Percentiles rank a stretch among this genome's conserved stretches.
Evolutionary conservation across 2,329 filamentous ascomycete species (phyloP).

Genomic region (Trichoderma atroviride): DNA sequence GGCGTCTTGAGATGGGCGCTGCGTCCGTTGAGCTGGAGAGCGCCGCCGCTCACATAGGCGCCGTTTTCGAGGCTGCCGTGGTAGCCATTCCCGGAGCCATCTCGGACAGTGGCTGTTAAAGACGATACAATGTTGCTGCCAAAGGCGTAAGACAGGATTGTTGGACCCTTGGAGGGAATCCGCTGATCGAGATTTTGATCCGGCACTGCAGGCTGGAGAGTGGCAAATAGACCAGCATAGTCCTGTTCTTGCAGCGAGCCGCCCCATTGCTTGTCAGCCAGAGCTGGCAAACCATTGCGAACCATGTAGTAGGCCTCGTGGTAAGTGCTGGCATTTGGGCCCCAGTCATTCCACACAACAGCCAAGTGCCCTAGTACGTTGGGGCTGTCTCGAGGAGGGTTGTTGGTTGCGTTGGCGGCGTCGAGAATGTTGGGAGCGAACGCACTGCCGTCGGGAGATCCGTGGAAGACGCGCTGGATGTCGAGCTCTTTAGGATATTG

Average conservation of each 20-base stretch:
- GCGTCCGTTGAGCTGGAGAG: slow-evolving; percentile 37
- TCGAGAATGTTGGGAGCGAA: slow-evolving; percentile 33
- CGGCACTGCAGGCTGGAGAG: slow-evolving; percentile 30
- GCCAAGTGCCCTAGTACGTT: slow-evolving; percentile 31
- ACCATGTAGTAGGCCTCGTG: slow-evolving; percentile 33
- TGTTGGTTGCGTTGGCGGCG: slow-evolving; percentile 30
- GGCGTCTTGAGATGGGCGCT: slow-evolving; percentile 50
- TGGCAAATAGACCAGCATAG: slow-evolving; percentile 28
- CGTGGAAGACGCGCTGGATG: slow-evolving; percentile 30
- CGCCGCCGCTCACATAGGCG: slow-evolving; percentile 38
- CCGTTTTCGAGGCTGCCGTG: slow-evolving; percentile 25
- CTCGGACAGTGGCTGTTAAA: slow-evolving; percentile 31
- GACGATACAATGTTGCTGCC: slow-evolving; percentile 30
- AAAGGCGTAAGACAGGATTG: slow-evolving; percentile 31
- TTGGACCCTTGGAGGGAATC: slow-evolving; percentile 27
- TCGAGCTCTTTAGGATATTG: slow-evolving; percentile 29
- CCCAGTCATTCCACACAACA: slow-evolving; percentile 33
- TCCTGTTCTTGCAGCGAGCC: slow-evolving; percentile 27
- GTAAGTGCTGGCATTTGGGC: slow-evolving; percentile 32
- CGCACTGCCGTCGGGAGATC: slow-evolving; percentile 28
- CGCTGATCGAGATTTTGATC: slow-evolving; percentile 33
- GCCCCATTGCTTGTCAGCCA: slow-evolving; percentile 35
- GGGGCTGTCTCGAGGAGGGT: slow-evolving; percentile 28
- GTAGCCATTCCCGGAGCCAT: slow-evolving; percentile 32
- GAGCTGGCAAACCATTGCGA: slow-evolving; percentile 30